These are phyloP conservation scores for Rhexocercosporidium sp. DNA, from an alignment of 2,329 filamentous ascomycete genomes.

Conservation along the genomic window DNA sequence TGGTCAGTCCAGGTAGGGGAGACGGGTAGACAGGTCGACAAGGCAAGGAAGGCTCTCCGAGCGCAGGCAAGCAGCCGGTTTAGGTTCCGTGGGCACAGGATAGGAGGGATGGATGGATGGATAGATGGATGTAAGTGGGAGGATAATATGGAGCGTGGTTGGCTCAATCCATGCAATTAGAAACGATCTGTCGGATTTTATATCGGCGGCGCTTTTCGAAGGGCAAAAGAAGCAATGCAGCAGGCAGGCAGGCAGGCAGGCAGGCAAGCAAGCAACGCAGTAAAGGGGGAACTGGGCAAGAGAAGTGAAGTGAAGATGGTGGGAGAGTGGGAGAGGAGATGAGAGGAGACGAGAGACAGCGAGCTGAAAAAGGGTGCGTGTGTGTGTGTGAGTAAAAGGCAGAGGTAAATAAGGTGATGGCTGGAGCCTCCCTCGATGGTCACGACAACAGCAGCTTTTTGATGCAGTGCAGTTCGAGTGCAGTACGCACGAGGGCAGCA, in stretches of 20 bases:
- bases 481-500: background rate
- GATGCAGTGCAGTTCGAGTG: background rate
- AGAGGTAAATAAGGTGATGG: constrained; percentile 4
- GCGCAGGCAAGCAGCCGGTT: constrained; percentile 16
- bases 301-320: background rate
- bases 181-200: constrained; percentile 2
- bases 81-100: constrained; percentile 11
- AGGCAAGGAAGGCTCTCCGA: background rate
- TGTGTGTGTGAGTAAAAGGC: background rate
- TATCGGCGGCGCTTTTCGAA: background rate
- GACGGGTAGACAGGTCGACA: background rate
- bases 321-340: background rate
- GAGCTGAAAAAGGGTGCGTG: background rate
- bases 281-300: background rate
- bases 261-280: constrained; percentile 5
- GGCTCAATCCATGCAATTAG: constrained; percentile 26
- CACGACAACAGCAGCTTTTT: background rate
- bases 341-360: background rate
- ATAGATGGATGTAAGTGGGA: no score
- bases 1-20: background rate
- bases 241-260: background rate
- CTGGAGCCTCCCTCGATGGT: constrained; percentile 5
- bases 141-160: constrained; percentile 17
- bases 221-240: background rate
- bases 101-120: no score